Percentiles rank a stretch among this genome's conserved stretches.
These are phyloP conservation scores for Taxillus chinensis DNA, from an alignment of 164 flowering plant species.

Conservation along the genomic window DNA sequence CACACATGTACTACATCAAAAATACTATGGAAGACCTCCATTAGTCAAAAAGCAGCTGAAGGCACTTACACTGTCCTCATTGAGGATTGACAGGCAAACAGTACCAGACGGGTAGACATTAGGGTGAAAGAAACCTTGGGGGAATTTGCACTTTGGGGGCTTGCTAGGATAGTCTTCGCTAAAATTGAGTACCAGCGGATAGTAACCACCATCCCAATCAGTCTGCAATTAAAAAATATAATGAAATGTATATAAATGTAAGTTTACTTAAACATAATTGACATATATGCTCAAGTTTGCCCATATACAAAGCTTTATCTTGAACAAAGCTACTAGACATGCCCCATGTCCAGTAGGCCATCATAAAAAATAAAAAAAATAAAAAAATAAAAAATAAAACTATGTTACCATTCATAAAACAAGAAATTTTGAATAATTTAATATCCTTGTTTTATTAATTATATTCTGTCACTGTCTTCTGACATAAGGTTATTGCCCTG, in stretches of 20 bases:
- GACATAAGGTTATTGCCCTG: too few relatives aligned
- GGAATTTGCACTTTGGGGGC: constrained; percentile 4
- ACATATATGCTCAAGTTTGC: not conserved
- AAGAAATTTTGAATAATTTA: too few relatives aligned
- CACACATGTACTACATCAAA: too few relatives aligned
- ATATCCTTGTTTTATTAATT: too few relatives aligned
- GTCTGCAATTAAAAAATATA: not conserved
- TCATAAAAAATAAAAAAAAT: too few relatives aligned
- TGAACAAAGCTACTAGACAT: too few relatives aligned
- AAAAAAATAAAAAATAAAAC: too few relatives aligned
- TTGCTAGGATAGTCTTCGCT: constrained; percentile 2
- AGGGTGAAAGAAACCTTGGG: constrained; percentile 4
- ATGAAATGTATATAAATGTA: not conserved
- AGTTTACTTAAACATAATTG: not conserved
- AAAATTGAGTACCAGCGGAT: not conserved
- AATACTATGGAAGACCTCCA: too few relatives aligned
- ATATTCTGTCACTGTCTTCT: too few relatives aligned
- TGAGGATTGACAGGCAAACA: not conserved
- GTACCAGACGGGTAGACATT: constrained; percentile 5
- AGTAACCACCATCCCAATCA: constrained; percentile 3
- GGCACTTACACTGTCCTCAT: constrained; percentile 5
- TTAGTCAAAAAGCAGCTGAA: not conserved
- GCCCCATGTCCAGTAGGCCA: too few relatives aligned
- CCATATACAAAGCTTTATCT: too few relatives aligned
- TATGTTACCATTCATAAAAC: too few relatives aligned